Evolutionary conservation across 148 eudicot species (phyloP).

Genomic region (Rhododendron williamsianum): DNA sequence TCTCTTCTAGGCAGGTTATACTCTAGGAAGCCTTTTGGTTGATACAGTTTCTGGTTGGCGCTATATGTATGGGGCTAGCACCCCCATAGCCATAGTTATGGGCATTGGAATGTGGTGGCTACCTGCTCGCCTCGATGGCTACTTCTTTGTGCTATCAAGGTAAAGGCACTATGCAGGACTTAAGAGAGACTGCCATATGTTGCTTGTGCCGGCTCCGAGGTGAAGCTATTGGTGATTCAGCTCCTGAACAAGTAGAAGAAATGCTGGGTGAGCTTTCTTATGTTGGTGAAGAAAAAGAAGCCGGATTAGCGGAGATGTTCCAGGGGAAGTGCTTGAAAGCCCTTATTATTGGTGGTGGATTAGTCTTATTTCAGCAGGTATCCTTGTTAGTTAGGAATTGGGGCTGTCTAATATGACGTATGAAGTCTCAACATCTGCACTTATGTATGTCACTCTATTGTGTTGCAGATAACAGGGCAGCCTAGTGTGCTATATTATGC

Average conservation of each 20-base stretch:
- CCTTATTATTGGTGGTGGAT: slow-evolving; percentile 73
- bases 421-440: slow-evolving; percentile 8
- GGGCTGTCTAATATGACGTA: neutral
- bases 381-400: neutral
- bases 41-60: slow-evolving; percentile 81
- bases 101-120: slow-evolving; percentile 99
- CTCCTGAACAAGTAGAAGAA: slow-evolving; percentile 72
- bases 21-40: slow-evolving; percentile 72
- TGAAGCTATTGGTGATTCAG: slow-evolving; percentile 45
- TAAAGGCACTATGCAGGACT: slow-evolving; percentile 62
- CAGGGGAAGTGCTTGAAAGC: slow-evolving; percentile 91
- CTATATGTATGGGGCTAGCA: slow-evolving; percentile 77
- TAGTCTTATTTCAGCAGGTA: slow-evolving; percentile 97
- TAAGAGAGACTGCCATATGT: slow-evolving; percentile 54
- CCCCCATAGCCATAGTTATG: slow-evolving; percentile 71
- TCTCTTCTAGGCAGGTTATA: slow-evolving; percentile 66
- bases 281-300: slow-evolving; percentile 48
- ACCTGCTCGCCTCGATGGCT: slow-evolving; percentile 95
- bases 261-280: slow-evolving; percentile 73
- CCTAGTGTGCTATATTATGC: slow-evolving; percentile 98
- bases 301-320: slow-evolving; percentile 60
- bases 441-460: slow-evolving; percentile 4
- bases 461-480: slow-evolving; percentile 89
- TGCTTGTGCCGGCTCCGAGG: slow-evolving; percentile 86
- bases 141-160: slow-evolving; percentile 90